Base-by-base conservation (phyloP, 169 alveolate species). In the Fabrea salina region DNA sequence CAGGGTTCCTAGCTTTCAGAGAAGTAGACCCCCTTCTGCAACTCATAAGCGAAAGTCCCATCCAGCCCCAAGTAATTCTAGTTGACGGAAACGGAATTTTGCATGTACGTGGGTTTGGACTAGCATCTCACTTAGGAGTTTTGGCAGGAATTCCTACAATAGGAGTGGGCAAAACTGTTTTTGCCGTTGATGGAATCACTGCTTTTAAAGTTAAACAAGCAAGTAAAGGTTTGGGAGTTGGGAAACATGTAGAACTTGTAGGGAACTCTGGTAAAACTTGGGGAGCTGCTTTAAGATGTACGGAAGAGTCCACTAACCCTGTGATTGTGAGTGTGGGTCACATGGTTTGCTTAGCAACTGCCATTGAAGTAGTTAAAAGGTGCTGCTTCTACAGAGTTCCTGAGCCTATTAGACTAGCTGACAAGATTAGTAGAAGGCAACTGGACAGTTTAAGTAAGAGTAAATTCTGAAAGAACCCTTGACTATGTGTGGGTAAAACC, bases 1-100 rank as follows among this genome's bases (percentile, higher is more conserved):
- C 97, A 0, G 96, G 97, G 0, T 94, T 89, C 70, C 83, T 94
- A 51, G 97, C 97, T n/a, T 94, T 94, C 70, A 86, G 95, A 70
- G 97, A 94, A 80, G 93, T 88, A 3, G 89, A 92, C n/a, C 91
- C 80, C 39, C 83, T 86, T 61, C 79, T 79, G 16, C 66, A 82
- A 39, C 82, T 94, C 64, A 82, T 90, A 33, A 49, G 81, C 72
- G 72, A 71, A 59, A 32, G 85, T 71, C 57, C 13, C 53, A 0
- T 93, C 92, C 0, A 77, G 64, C 97, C 97, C 0, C 88, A 94
- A 78, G 91, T 90, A 11, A 67, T 94, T 3, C 61, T 94, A 44
- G 93, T 89, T 2, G 96, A 93, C 84, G 97, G 97, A 54, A 93
- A 93, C 82, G 97, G 97, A 27, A 76, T 90, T 40, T 76, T 91